Evolutionary conservation across 305 asterid genomes (phyloP).

Genomic region (Vinca major): DNA sequence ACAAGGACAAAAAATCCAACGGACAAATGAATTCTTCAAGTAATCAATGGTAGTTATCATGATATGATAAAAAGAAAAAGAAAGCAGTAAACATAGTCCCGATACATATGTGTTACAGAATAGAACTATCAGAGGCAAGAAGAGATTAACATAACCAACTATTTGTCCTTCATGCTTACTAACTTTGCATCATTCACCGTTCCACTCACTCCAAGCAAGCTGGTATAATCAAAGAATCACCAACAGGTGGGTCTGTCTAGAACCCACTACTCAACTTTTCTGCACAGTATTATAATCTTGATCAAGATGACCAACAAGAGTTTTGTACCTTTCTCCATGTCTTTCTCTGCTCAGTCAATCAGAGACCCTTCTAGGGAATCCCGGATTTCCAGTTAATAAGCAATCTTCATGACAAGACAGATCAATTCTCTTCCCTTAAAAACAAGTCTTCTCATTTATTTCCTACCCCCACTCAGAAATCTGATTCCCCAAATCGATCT

Average conservation of each 20-base stretch:
- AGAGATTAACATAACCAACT: conserved; percentile 9
- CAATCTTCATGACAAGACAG: conserved; percentile 8
- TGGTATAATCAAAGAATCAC: conserved; percentile 21
- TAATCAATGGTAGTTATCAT: background rate
- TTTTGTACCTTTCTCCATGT: conserved; percentile 55
- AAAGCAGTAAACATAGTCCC: no score
- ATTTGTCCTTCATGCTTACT: conserved; percentile 13
- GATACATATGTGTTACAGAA: background rate
- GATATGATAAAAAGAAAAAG: background rate
- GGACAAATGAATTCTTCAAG: background rate
- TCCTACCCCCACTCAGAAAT: background rate
- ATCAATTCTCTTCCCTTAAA: conserved; percentile 10
- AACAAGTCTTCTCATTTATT: background rate
- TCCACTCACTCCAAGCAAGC: conserved; percentile 33
- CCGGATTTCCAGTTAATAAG: conserved; percentile 9
- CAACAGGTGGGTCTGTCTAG: conserved; percentile 59
- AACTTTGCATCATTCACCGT: conserved; percentile 16
- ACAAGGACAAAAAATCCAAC: background rate
- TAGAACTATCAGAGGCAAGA: conserved; percentile 1
- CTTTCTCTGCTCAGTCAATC: conserved; percentile 33
- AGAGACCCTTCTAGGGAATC: conserved; percentile 36
- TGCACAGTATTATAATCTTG: conserved; percentile 22
- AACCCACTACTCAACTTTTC: conserved; percentile 31
- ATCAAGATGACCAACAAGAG: conserved; percentile 40
- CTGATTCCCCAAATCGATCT: conserved; percentile 4